Evolutionary conservation across 2,329 filamentous ascomycete genomes (phyloP).

Genomic region (Ascomycota sp.): DNA sequence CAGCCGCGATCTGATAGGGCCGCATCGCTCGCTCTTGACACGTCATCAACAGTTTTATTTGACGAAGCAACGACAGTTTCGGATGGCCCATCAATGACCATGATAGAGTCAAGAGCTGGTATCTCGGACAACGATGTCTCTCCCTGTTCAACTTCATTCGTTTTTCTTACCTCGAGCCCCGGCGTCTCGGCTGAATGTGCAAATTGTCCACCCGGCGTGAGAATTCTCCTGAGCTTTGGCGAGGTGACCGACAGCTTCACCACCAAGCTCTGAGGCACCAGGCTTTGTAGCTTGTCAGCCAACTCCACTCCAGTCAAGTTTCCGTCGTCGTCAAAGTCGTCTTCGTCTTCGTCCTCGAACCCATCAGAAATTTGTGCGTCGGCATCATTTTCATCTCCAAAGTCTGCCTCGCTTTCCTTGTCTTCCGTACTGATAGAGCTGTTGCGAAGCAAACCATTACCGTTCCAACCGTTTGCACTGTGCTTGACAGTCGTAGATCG

Average conservation of each 20-base stretch:
- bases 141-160: too few relatives aligned
- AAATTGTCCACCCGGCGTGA: conserved; percentile 6
- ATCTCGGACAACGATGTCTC: too few relatives aligned
- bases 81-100: not conserved
- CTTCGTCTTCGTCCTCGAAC: conserved; percentile 34
- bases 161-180: too few relatives aligned
- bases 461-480: conserved; percentile 26
- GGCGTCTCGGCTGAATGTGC: not conserved
- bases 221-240: conserved; percentile 15
- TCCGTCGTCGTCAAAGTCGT: conserved; percentile 36
- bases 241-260: conserved; percentile 46
- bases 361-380: conserved; percentile 44
- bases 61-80: too few relatives aligned
- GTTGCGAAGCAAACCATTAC: conserved; percentile 13
- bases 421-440: conserved; percentile 40
- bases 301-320: conserved; percentile 33
- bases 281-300: conserved; percentile 22
- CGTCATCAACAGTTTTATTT: not conserved
- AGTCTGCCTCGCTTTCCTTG: conserved; percentile 53
- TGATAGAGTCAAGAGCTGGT: conserved; percentile 4
- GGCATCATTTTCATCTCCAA: conserved; percentile 52
- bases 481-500: conserved; percentile 29
- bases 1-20: conserved; percentile 1
- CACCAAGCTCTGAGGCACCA: conserved; percentile 46
- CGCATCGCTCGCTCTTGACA: conserved; percentile 3